Percentiles rank a stretch among this genome's conserved stretches.
These are phyloP conservation scores for Aspergillus hancockii DNA, from an alignment of 495 filamentous ascomycete species.

Conservation along the genomic window DNA sequence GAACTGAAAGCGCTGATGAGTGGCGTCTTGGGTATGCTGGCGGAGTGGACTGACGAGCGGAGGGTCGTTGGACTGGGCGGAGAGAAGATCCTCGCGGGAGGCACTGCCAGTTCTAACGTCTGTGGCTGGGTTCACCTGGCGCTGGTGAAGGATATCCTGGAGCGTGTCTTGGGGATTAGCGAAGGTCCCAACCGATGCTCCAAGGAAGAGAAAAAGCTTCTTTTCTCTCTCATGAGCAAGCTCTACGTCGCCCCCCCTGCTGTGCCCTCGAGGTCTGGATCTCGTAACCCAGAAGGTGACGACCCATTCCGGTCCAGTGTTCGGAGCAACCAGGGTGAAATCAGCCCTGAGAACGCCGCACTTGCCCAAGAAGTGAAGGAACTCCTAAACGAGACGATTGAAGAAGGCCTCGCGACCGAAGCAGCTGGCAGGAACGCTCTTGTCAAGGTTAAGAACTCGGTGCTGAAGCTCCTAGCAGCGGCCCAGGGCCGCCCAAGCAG, in stretches of 20 bases:
- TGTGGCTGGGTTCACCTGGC: conserved; percentile 56
- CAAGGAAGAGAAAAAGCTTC: conserved; percentile 83
- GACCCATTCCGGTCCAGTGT: conserved; percentile 43
- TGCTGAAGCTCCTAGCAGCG: conserved; percentile 49
- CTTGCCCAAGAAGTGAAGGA: conserved; percentile 47
- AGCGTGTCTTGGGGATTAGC: conserved; percentile 35
- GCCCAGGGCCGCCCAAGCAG: conserved; percentile 39
- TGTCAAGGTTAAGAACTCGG: conserved; percentile 71
- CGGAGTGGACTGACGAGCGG: conserved; percentile 95
- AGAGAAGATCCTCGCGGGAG: conserved; percentile 52
- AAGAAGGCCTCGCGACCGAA: conserved; percentile 66
- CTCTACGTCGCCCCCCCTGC: conserved; percentile 68
- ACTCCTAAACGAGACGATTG: conserved; percentile 65
- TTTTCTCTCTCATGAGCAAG: conserved; percentile 78
- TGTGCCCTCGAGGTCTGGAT: conserved; percentile 35
- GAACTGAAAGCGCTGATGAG: conserved; percentile 79
- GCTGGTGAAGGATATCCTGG: conserved; percentile 37
- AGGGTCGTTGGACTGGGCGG: conserved; percentile 73
- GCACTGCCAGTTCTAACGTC: conserved; percentile 51
- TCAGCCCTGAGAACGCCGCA: conserved; percentile 36
- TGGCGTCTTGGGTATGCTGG: conserved; percentile 74
- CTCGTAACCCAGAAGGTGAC: conserved; percentile 41
- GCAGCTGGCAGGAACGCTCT: conserved; percentile 73
- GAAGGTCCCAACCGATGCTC: conserved; percentile 40
- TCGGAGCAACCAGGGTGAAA: conserved; percentile 37